Conservation (phyloP, 805 yeast genomes). For the Yamadazyma kitorensis region DNA sequence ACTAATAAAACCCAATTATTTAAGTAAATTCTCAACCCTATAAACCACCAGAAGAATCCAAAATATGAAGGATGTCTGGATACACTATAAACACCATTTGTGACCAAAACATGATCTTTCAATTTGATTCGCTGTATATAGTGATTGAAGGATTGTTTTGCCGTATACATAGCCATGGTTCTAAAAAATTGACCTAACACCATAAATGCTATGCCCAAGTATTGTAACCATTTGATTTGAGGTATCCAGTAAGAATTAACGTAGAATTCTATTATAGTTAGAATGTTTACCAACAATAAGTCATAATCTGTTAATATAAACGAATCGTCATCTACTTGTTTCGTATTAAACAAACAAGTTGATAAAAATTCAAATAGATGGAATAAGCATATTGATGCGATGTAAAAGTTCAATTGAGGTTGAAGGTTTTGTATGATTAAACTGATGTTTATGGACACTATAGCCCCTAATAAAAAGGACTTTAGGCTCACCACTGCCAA, state of each 20-base stretch:
- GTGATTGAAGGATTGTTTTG: slow-evolving; percentile 85
- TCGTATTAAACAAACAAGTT: slow-evolving; percentile 72
- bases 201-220: slow-evolving; percentile 48
- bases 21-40: slow-evolving; percentile 75
- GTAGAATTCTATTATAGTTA: slow-evolving; percentile 17
- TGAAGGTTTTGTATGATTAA: neutral
- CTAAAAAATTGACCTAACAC: slow-evolving; percentile 66
- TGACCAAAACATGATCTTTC: slow-evolving; percentile 63
- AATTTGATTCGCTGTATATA: slow-evolving; percentile 54
- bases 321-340: slow-evolving; percentile 63
- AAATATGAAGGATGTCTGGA: slow-evolving; percentile 88
- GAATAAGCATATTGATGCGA: slow-evolving; percentile 55
- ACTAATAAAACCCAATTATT: slow-evolving; percentile 60
- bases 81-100: slow-evolving; percentile 63
- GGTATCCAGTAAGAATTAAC: slow-evolving; percentile 1
- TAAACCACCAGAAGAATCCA: slow-evolving; percentile 92
- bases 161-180: slow-evolving; percentile 81
- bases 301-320: slow-evolving; percentile 34
- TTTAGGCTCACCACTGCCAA: slow-evolving; percentile 29
- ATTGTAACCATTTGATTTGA: neutral
- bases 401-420: slow-evolving; percentile 34
- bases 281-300: slow-evolving; percentile 21
- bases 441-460: slow-evolving; percentile 16
- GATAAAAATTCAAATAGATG: slow-evolving; percentile 80
- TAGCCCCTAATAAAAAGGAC: slow-evolving; percentile 30